These are phyloP conservation scores for Cryptococcus sp. DNA, from an alignment of 1,284 basidiomycete species.

Conservation along the genomic window DNA sequence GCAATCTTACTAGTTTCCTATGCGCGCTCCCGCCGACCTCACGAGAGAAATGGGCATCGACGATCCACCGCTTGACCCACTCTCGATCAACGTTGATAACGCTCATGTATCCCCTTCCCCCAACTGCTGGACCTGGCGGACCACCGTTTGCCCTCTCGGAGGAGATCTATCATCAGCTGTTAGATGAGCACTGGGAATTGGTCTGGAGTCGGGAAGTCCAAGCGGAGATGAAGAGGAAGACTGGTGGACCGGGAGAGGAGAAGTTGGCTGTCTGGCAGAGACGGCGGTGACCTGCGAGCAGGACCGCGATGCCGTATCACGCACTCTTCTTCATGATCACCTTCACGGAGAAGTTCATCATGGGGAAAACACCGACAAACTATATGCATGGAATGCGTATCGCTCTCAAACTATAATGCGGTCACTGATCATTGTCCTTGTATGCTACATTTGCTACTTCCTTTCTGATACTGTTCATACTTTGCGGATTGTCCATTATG, in stretches of 20 bases:
- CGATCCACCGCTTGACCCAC: constrained; percentile 63
- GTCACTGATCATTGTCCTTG: too few species aligned
- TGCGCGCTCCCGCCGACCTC: constrained; percentile 65
- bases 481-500: too few species aligned
- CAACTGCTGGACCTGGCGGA: constrained; percentile 49
- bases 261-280: constrained; percentile 28
- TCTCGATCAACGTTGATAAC: constrained; percentile 63
- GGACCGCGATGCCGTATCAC: too few species aligned
- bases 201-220: constrained; percentile 63
- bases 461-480: too few species aligned
- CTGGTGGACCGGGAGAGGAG: constrained; percentile 24
- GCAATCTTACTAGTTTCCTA: constrained; percentile 60
- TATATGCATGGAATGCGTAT: too few species aligned
- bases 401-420: too few species aligned
- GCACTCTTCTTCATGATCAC: too few species aligned
- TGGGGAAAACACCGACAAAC: too few species aligned
- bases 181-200: constrained; percentile 55
- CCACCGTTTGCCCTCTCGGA: constrained; percentile 67
- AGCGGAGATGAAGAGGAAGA: constrained; percentile 51
- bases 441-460: too few species aligned
- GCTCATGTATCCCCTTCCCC: constrained; percentile 60
- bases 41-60: constrained; percentile 62
- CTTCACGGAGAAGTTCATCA: too few species aligned
- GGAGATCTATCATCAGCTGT: constrained; percentile 62
- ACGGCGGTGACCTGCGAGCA: not conserved